Percentiles rank a stretch among this genome's conserved stretches.
Evolutionary conservation across 2,329 filamentous ascomycete species (phyloP).

Genomic region (Botrytis fabae): DNA sequence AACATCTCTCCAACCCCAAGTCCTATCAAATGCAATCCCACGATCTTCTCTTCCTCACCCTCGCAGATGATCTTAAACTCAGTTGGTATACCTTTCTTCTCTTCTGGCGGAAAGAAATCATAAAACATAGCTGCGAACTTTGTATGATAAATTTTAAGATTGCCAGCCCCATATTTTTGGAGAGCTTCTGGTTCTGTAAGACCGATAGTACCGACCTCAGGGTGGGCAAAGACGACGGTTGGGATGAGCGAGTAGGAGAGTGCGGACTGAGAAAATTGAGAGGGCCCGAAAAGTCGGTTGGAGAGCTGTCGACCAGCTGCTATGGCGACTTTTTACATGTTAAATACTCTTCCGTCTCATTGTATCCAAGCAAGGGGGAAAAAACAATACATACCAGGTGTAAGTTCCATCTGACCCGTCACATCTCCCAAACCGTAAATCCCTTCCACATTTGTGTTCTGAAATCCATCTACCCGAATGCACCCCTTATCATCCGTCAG

Average conservation of each 20-base stretch:
- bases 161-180: slow-evolving; percentile 49
- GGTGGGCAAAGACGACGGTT: slow-evolving; percentile 54
- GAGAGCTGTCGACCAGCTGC: slow-evolving; percentile 52
- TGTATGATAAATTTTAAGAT: slow-evolving; percentile 52
- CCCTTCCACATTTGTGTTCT: slow-evolving; percentile 50
- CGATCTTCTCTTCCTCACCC: slow-evolving; percentile 51
- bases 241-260: slow-evolving; percentile 53
- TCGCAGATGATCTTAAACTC: slow-evolving; percentile 52
- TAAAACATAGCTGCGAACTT: slow-evolving; percentile 53
- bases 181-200: slow-evolving; percentile 52
- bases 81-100: slow-evolving; percentile 52
- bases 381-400: slow-evolving; percentile 45
- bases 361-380: no score
- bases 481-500: slow-evolving; percentile 45
- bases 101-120: slow-evolving; percentile 47
- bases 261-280: slow-evolving; percentile 46
- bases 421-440: slow-evolving; percentile 53
- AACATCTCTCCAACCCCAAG: slow-evolving; percentile 65
- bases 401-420: slow-evolving; percentile 52
- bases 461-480: slow-evolving; percentile 50
- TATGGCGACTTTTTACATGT: slow-evolving; percentile 48
- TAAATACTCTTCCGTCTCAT: background rate
- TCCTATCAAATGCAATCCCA: slow-evolving; percentile 52
- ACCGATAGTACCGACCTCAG: slow-evolving; percentile 50
- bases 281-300: slow-evolving; percentile 51